These are phyloP conservation scores for bread wheat (Triticum aestivum) DNA, from an alignment of 176 grass and related monocot genomes.

Conservation along the genomic window IWGSC_CS_RefSeq_v2.1 NC_057809.1:430037785-430038284, in stretches of 20 bases:
- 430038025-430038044: neutral
- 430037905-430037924: neutral
- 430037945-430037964: neutral
- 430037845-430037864: neutral
- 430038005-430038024: neutral
- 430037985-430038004: neutral
- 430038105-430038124: constrained; percentile 1
- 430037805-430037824: neutral
- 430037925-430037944: neutral
- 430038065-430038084: neutral
- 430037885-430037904: neutral
- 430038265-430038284: neutral
- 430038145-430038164: constrained; percentile 1
- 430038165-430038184: neutral
- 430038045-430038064: neutral
- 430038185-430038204: neutral
- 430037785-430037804: too few relatives aligned
- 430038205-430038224: neutral
- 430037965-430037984: neutral
- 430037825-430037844: neutral
- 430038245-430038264: neutral
- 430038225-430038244: neutral
- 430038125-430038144: neutral
- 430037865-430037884: neutral
- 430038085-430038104: neutral